Base-by-base conservation (phyloP, 2,329 filamentous ascomycete species). In the Coniochaeta sp. region DNA sequence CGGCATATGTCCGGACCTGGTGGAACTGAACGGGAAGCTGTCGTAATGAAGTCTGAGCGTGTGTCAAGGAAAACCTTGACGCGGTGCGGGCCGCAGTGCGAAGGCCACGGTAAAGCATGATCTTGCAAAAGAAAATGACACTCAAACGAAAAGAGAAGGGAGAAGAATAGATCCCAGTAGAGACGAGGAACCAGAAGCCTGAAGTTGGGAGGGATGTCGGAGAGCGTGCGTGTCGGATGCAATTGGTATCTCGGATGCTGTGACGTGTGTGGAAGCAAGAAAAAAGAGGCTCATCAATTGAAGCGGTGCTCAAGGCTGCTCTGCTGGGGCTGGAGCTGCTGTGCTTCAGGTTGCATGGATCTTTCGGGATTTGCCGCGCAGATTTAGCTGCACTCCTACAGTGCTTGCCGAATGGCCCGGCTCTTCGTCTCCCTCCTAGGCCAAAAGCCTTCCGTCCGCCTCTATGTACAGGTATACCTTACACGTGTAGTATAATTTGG, bases 1-100 rank as follows among this genome's bases (percentile, higher is more conserved):
- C 91, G 73, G 93, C 93, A 71, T 88, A 88, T 65, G 69, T 81
- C 66, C 85, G 82, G 59, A 84, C 79, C 69, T 86, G 83, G 70
- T 77, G 73, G 72, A 83, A 79, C 70, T 83, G 77, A 36, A 77
- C 64, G 11, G 81, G 79, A 58, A 83, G 76, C 69, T 78, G 73
- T 38, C 50, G 33, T 56, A 59, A 16, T 3, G 44, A 56, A 22
- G 44, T 34, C 34, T 52, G 40, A 24, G 57, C 40, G 24, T 19
- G 34, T 26, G 56, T 58, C 56, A 58, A 31, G 38, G 56, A 58
- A 58, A 58, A 43, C 36, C 56, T 58, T 28, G 56, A 58, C 56
- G 56, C 57, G 40, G 57, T 40, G 58, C 68, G 68, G n/a, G 68
- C 68, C 50, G 66, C 66, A 55, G 64, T 64, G 52, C 68, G 61